Evolutionary conservation across 768 basidiomycete species (phyloP).

Genomic region (Postia placenta): DNA sequence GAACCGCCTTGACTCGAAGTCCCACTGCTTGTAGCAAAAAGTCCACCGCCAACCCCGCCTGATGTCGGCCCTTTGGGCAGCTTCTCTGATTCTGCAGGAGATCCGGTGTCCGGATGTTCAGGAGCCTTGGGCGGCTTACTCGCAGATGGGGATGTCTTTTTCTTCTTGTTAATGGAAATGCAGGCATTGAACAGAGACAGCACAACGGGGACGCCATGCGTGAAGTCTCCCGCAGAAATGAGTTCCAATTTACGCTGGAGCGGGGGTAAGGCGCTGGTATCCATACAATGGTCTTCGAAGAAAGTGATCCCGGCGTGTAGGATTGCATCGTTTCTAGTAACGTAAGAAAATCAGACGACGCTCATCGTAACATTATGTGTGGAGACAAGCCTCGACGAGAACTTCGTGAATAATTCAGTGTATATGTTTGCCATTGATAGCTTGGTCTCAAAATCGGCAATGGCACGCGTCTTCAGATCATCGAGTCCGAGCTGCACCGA

Average conservation of each 20-base stretch:
- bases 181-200: background rate
- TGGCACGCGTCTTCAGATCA: constrained; percentile 3
- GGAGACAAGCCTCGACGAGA: constrained; percentile 7
- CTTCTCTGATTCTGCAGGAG: no score
- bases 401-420: constrained; percentile 4
- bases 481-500: constrained; percentile 3
- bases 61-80: no score
- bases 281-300: background rate
- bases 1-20: no score
- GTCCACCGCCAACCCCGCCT: no score
- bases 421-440: constrained; percentile 3
- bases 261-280: background rate
- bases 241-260: background rate
- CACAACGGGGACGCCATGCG: background rate
- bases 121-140: no score
- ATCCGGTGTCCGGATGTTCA: no score
- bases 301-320: background rate
- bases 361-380: no score
- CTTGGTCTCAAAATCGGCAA: no score
- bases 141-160: no score
- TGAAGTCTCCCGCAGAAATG: background rate
- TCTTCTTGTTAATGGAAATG: no score
- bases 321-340: background rate
- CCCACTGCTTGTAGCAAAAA: no score
- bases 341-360: no score